Percentiles rank a stretch among this genome's conserved stretches.
Evolutionary conservation across 805 yeast genomes (phyloP).

Genomic region (Candida boidinii): DNA sequence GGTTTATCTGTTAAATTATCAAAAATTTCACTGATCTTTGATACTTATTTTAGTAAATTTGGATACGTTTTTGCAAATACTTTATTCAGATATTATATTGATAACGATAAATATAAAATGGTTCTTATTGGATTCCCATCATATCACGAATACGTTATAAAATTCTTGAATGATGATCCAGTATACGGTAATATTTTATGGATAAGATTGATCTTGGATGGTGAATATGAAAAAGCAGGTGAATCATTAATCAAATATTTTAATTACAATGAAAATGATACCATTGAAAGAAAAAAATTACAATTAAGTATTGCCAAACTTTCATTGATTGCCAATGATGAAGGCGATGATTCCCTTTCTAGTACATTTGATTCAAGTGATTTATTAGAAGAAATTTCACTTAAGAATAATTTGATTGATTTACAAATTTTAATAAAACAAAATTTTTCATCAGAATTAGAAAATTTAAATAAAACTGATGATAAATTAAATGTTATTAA

Average conservation of each 20-base stretch:
- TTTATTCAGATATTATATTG: slow-evolving; percentile 51
- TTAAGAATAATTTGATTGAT: slow-evolving; percentile 19
- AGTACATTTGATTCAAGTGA: slow-evolving; percentile 14
- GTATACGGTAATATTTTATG: slow-evolving; percentile 53
- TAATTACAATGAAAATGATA: slow-evolving; percentile 28
- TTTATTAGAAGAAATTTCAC: slow-evolving; percentile 39
- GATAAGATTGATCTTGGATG: slow-evolving; percentile 55
- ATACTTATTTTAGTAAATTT: slow-evolving; percentile 47
- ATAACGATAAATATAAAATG: slow-evolving; percentile 39
- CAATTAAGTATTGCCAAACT: slow-evolving; percentile 69
- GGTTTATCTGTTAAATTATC: slow-evolving; percentile 41
- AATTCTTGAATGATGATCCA: slow-evolving; percentile 40
- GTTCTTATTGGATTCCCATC: slow-evolving; percentile 51
- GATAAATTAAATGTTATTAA: not conserved
- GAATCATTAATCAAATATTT: slow-evolving; percentile 34
- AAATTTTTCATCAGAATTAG: not conserved
- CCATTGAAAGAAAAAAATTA: slow-evolving; percentile 38
- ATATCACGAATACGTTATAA: slow-evolving; percentile 37
- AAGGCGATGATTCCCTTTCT: slow-evolving; percentile 5
- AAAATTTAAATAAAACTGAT: not conserved
- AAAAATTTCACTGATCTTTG: slow-evolving; percentile 24
- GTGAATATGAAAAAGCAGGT: slow-evolving; percentile 43
- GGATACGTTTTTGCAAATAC: slow-evolving; percentile 63
- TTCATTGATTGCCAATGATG: slow-evolving; percentile 36
- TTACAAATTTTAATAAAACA: slow-evolving; percentile 8